Evolutionary conservation across 2,329 filamentous ascomycete species (phyloP).

Genomic region (Fusarium scirpi): DNA sequence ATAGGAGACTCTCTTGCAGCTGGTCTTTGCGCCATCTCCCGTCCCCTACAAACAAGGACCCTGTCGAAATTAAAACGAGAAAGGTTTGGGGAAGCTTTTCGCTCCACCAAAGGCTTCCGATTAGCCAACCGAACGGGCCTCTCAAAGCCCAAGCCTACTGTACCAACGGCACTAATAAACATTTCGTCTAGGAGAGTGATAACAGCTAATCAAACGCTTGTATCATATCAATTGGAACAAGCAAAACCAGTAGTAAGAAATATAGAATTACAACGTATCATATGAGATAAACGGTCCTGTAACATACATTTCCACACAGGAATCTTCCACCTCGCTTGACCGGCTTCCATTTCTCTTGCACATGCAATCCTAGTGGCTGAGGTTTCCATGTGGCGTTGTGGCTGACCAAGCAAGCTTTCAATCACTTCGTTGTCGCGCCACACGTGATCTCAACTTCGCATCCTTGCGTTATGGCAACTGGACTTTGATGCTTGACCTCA

Average conservation of each 20-base stretch:
- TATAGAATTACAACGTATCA: background rate
- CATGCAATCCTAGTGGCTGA: background rate
- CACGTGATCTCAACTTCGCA: slow-evolving; percentile 48
- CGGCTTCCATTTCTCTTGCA: background rate
- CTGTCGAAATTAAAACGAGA: slow-evolving; percentile 40
- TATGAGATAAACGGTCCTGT: background rate
- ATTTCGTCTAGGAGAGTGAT: background rate
- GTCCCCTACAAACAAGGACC: slow-evolving; percentile 30
- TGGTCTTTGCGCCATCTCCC: slow-evolving; percentile 13
- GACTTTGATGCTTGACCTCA: slow-evolving; percentile 26
- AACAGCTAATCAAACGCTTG: background rate
- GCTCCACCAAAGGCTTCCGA: slow-evolving; percentile 18
- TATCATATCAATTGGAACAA: background rate
- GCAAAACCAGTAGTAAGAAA: background rate
- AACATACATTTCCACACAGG: background rate
- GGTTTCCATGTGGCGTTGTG: background rate
- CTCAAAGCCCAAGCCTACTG: background rate
- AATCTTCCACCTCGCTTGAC: background rate
- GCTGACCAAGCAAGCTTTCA: slow-evolving; percentile 28
- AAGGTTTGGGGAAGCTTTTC: slow-evolving; percentile 35
- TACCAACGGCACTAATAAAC: slow-evolving; percentile 6
- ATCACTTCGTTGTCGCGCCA: slow-evolving; percentile 18
- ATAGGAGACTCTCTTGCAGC: slow-evolving; percentile 31
- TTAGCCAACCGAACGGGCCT: slow-evolving; percentile 8
- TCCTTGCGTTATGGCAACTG: slow-evolving; percentile 35